Percentiles rank a stretch among this genome's conserved stretches.
Conservation (phyloP, 176 grass and related monocot genomes). For the Phyllostachys edulis region DNA sequence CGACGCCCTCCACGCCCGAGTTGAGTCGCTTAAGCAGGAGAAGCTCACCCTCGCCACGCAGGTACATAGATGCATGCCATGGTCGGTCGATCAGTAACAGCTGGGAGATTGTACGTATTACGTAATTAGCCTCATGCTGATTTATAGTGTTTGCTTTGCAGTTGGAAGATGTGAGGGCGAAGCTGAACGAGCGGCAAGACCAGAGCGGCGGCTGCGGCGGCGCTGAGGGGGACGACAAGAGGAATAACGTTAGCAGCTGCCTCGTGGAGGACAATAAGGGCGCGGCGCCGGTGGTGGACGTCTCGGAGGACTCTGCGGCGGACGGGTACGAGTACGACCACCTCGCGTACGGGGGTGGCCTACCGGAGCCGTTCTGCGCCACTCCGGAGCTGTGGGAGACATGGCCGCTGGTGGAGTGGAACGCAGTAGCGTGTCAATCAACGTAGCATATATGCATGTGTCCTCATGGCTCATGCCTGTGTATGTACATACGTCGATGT, state of each 20-base stretch:
- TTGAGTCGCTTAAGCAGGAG: conserved; percentile 44
- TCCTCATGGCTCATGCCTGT: not conserved
- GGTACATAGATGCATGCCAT: not conserved
- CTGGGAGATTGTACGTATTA: not conserved
- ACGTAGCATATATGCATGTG: not conserved
- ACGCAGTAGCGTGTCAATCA: conserved; percentile 28
- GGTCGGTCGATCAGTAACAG: not conserved
- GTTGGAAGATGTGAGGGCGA: conserved; percentile 39
- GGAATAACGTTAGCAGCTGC: conserved; percentile 8
- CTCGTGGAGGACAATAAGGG: not conserved
- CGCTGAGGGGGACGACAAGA: conserved; percentile 18
- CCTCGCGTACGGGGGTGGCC: not conserved
- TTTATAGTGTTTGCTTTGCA: not conserved
- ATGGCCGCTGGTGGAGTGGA: conserved; percentile 56
- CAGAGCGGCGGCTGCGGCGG: conserved; percentile 31
- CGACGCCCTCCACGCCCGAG: conserved; percentile 50
- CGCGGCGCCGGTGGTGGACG: not conserved
- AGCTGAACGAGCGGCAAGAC: conserved; percentile 26
- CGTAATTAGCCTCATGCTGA: not conserved
- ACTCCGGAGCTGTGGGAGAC: conserved; percentile 51
- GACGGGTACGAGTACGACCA: conserved; percentile 17
- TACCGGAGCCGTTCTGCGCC: conserved; percentile 39
- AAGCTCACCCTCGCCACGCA: conserved; percentile 47
- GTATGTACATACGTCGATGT: not conserved
- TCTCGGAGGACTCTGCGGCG: conserved; percentile 14